Percentiles rank a stretch among this genome's conserved stretches.
These are phyloP conservation scores for Colletotrichum sojae DNA, from an alignment of 2,329 filamentous ascomycete genomes.

Conservation along the genomic window DNA sequence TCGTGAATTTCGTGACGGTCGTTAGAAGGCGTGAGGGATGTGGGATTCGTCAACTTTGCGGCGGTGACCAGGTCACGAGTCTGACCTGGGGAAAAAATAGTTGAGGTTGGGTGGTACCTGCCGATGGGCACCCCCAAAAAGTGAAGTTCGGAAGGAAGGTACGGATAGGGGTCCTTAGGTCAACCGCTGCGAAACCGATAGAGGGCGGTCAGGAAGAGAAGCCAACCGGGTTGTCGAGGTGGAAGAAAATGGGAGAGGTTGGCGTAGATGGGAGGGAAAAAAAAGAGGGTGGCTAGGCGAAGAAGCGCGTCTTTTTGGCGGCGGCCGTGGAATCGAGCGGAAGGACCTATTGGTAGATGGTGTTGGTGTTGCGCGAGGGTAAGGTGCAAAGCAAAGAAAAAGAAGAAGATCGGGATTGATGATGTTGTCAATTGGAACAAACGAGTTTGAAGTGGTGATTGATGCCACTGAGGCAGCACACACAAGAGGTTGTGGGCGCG, in stretches of 20 bases:
- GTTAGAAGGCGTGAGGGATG: slow-evolving; percentile 57
- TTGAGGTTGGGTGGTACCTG: slow-evolving; percentile 40
- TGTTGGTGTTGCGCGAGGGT: slow-evolving; percentile 7
- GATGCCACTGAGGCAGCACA: not conserved
- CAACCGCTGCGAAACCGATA: slow-evolving; percentile 2
- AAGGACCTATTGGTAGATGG: slow-evolving; percentile 24
- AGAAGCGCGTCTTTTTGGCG: slow-evolving; percentile 31
- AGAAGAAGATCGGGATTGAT: slow-evolving; percentile 1
- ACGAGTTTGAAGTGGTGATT: slow-evolving; percentile 5
- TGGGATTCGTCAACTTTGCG: slow-evolving; percentile 63
- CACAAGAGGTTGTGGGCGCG: not conserved
- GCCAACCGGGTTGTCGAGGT: slow-evolving; percentile 12
- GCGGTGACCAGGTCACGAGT: slow-evolving; percentile 52
- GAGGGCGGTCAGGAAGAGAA: slow-evolving; percentile 5
- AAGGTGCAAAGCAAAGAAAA: not conserved
- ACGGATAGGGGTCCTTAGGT: slow-evolving; percentile 10
- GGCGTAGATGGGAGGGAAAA: slow-evolving; percentile 22
- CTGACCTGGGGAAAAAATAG: slow-evolving; percentile 44
- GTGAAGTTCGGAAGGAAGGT: slow-evolving; percentile 9
- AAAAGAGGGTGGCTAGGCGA: slow-evolving; percentile 40
- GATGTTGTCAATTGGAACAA: slow-evolving; percentile 1
- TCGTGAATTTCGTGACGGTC: slow-evolving; percentile 71
- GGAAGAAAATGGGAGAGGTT: slow-evolving; percentile 38
- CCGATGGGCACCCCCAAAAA: slow-evolving; percentile 33
- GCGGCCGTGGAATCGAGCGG: slow-evolving; percentile 26